A percentile compares a stretch with the other conserved stretches of the same genome.
Evolutionary conservation across 2,329 filamentous ascomycete genomes (phyloP).

Genomic region (Pyrenochaeta sp.): DNA sequence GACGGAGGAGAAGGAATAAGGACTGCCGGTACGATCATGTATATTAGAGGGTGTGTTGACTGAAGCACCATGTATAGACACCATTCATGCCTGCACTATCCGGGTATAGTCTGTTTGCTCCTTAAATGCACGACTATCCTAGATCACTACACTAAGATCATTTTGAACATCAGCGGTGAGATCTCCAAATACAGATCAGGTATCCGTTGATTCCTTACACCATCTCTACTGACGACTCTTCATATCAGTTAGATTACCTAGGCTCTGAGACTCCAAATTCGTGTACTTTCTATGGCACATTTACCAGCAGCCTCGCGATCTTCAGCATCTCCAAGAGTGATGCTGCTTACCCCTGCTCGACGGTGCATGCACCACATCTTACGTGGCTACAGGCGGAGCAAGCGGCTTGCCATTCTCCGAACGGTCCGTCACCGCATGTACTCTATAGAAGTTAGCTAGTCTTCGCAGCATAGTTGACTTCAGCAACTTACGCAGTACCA

Average conservation of each 20-base stretch:
- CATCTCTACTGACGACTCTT: not conserved
- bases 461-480: not conserved
- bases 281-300: not conserved
- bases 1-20: conserved; percentile 23
- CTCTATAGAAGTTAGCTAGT: not conserved
- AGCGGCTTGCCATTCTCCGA: not conserved
- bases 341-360: not conserved
- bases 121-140: not conserved
- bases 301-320: not conserved
- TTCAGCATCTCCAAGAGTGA: not conserved
- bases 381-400: not conserved
- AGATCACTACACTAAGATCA: not conserved
- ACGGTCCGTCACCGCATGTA: not conserved
- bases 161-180: not conserved
- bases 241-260: not conserved
- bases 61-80: conserved; percentile 1
- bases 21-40: conserved; percentile 11
- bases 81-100: not conserved
- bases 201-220: not conserved
- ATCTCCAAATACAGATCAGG: not conserved
- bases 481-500: conserved; percentile 2
- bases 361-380: not conserved
- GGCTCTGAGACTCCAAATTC: not conserved
- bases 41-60: not conserved
- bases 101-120: not conserved